Base-by-base conservation (phyloP, 345 rosid species). In the Mercurialis annua region DNA sequence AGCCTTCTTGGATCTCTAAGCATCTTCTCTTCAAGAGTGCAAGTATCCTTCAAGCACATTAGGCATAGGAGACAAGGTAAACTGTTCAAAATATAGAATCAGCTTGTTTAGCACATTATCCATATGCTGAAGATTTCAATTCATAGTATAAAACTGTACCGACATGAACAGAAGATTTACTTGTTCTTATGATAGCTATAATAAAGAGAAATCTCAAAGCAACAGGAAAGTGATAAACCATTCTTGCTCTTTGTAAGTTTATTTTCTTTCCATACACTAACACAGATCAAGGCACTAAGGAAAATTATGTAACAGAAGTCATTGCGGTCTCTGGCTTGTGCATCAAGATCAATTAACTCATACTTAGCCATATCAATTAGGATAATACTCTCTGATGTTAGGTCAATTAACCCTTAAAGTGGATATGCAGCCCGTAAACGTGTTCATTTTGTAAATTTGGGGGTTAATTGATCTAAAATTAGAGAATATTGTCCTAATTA, bases 31-130 rank as follows among this genome's bases (percentile, higher is more conserved):
- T 90, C 89, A 18, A 86, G 67, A 46, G 89, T 93, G 85, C 86
- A 94, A 18, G 99, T 94, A 71, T 94, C 97, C 76, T 94, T 94
- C 81, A 90, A 69, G 82, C 99, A 94, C 73, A 86, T 80, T 44
- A 90, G 49, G 74, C 99, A 94, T 40, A 90, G 76, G 47, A 90
- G 76, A 79, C 97, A 94, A 53, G 99, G 99, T 83, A 89, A 89
- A 77, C 99, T 93, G 92, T 71, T 70, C 55, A 52, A 74, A 64
- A 36, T 20, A 59, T 43, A 75, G 38, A 76, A 42, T 53, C 56
- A 77, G 33, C 31, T 49, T 21, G 15, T 11, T 70, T 29, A 50
- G 44, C 52, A 72, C 38, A 52, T 62, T 23, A 68, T 6, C 47
- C 31, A 26, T 17, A 14, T n/a, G 36, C 62, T n/a, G 1, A 8